A percentile compares a stretch with the other conserved stretches of the same genome.
These are phyloP conservation scores for Bullera alba DNA, from an alignment of 768 basidiomycete species.

Conservation along the genomic window DNA sequence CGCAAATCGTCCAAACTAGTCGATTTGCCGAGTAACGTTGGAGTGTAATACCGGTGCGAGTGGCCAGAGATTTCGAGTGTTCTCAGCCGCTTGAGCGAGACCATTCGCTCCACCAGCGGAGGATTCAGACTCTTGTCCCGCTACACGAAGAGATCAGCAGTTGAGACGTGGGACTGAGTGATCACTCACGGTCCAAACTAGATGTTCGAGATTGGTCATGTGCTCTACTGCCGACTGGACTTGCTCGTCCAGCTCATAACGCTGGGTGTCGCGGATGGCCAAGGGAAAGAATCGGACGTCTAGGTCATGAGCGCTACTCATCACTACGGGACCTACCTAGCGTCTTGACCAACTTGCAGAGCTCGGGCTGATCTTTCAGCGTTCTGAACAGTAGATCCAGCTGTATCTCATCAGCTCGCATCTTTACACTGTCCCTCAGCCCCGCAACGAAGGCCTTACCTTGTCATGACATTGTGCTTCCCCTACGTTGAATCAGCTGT, in stretches of 20 bases:
- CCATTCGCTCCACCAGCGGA: constrained; percentile 16
- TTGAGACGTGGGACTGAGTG: background rate
- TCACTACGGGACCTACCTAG: constrained; percentile 16
- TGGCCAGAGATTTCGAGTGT: constrained; percentile 35
- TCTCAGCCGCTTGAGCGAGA: constrained; percentile 14
- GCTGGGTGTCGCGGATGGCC: constrained; percentile 16
- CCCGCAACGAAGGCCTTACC: constrained; percentile 11
- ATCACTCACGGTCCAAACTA: constrained; percentile 31
- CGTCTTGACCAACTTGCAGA: constrained; percentile 25
- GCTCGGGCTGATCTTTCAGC: constrained; percentile 14
- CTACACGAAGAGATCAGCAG: constrained; percentile 2
- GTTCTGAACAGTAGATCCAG: constrained; percentile 29
- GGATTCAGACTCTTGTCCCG: constrained; percentile 31
- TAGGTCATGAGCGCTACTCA: constrained; percentile 2
- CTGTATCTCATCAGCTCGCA: background rate
- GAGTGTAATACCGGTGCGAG: constrained; percentile 31
- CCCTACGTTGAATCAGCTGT: constrained; percentile 11
- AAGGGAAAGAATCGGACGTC: constrained; percentile 38
- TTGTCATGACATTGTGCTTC: constrained; percentile 30
- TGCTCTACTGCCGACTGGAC: constrained; percentile 19
- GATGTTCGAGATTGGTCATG: constrained; percentile 26
- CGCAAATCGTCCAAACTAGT: constrained; percentile 25
- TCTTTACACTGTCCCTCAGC: background rate
- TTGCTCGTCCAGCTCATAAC: constrained; percentile 30
- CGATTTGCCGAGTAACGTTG: constrained; percentile 15